Evolutionary conservation across 2,329 filamentous ascomycete species (phyloP).

Genomic region (Cadophora malorum): DNA sequence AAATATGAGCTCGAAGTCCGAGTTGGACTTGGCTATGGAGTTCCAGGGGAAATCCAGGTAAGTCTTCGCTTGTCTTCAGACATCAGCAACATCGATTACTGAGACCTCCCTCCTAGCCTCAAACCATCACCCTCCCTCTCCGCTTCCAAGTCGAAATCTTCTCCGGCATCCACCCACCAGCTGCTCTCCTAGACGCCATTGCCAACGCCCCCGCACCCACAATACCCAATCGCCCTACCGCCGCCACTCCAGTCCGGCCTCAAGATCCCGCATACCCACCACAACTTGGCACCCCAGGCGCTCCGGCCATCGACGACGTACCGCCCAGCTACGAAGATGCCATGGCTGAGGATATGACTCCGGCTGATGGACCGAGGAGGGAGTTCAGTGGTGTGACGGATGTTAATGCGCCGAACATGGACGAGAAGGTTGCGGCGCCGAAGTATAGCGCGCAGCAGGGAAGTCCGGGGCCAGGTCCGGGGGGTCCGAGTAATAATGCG

Average conservation of each 20-base stretch:
- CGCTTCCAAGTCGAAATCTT: slow-evolving; percentile 81
- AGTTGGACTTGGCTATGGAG: slow-evolving; percentile 78
- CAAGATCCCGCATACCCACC: slow-evolving; percentile 63
- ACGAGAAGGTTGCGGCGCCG: slow-evolving; percentile 38
- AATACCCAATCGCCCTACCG: not conserved
- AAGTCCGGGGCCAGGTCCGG: slow-evolving; percentile 16
- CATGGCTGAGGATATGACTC: slow-evolving; percentile 76
- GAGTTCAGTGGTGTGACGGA: slow-evolving; percentile 71
- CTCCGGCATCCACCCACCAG: slow-evolving; percentile 85
- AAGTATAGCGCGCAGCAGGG: slow-evolving; percentile 24
- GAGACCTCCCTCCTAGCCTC: slow-evolving; percentile 54
- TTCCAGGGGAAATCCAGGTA: slow-evolving; percentile 52
- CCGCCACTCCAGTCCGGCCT: slow-evolving; percentile 24
- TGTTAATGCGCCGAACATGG: slow-evolving; percentile 58
- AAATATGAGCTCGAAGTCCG: slow-evolving; percentile 84
- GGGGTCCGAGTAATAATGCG: not conserved
- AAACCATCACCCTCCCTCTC: slow-evolving; percentile 79
- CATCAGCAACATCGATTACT: slow-evolving; percentile 26
- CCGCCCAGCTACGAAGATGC: slow-evolving; percentile 96
- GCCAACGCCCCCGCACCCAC: slow-evolving; percentile 24
- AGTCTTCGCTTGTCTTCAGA: slow-evolving; percentile 4
- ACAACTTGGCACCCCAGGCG: slow-evolving; percentile 56
- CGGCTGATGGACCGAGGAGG: slow-evolving; percentile 74
- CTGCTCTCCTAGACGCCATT: slow-evolving; percentile 74
- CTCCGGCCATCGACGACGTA: slow-evolving; percentile 70